Conservation (phyloP, 1,284 basidiomycete species). For the Puccinia polysora region DNA sequence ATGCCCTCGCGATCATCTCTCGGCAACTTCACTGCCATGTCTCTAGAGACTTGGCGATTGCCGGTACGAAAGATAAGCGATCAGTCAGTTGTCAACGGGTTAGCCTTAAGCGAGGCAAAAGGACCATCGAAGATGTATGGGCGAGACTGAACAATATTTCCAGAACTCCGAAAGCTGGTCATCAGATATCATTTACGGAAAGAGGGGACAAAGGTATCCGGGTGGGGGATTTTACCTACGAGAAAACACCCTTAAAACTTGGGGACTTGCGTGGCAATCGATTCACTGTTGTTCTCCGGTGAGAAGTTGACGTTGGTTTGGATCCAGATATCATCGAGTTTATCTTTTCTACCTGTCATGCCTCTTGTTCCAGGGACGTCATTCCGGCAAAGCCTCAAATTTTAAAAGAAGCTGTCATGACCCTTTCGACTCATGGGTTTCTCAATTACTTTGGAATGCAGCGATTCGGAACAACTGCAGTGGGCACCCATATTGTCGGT, state of each 20-base stretch:
- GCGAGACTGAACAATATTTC: slow-evolving; percentile 12
- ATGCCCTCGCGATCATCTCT: slow-evolving; percentile 71
- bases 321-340: background rate
- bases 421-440: slow-evolving; percentile 78
- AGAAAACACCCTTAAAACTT: slow-evolving; percentile 73
- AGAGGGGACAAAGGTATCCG: slow-evolving; percentile 85
- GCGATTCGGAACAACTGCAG: slow-evolving; percentile 90
- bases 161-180: slow-evolving; percentile 17
- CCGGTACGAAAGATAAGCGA: slow-evolving; percentile 97
- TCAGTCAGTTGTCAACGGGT: slow-evolving; percentile 93
- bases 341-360: background rate
- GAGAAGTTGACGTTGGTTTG: background rate
- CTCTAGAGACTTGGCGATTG: slow-evolving; percentile 72
- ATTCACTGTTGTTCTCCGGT: slow-evolving; percentile 83
- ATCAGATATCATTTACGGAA: slow-evolving; percentile 56
- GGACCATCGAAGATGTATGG: slow-evolving; percentile 71
- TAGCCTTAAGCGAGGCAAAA: slow-evolving; percentile 67
- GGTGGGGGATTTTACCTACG: slow-evolving; percentile 81
- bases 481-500: slow-evolving; percentile 91
- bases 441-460: slow-evolving; percentile 99
- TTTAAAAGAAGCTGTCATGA: slow-evolving; percentile 71
- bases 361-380: slow-evolving; percentile 59
- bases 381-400: slow-evolving; percentile 67
- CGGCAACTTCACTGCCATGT: slow-evolving; percentile 17
- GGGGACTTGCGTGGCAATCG: slow-evolving; percentile 94